Evolutionary conservation across 768 basidiomycete genomes (phyloP).

Genomic region (Tephrocybe sp.): DNA sequence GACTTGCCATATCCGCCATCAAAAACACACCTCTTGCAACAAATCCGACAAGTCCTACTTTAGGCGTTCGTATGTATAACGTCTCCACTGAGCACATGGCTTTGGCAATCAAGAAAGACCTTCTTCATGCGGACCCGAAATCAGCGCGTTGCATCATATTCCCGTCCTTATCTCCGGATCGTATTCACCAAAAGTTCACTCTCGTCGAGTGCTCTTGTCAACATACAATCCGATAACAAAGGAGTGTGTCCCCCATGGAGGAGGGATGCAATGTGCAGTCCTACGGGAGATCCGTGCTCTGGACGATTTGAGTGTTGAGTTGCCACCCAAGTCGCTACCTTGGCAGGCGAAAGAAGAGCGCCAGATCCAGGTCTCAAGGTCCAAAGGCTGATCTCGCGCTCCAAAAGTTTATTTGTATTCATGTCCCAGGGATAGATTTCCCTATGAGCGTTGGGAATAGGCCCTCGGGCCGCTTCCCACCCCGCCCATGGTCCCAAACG

Average conservation of each 20-base stretch:
- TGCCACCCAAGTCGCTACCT: no score
- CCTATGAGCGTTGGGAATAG: background rate
- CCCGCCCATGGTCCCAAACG: background rate
- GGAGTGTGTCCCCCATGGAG: background rate
- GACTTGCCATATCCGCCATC: constrained; percentile 6
- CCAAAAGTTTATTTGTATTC: constrained; percentile 7
- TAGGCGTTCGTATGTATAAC: background rate
- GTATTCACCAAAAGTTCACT: no score
- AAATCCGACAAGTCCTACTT: background rate
- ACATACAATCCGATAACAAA: constrained; percentile 2
- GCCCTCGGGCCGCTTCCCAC: constrained; percentile 4
- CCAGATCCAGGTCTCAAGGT: background rate
- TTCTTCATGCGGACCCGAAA: constrained; percentile 15
- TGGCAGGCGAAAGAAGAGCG: background rate
- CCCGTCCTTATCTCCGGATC: constrained; percentile 13
- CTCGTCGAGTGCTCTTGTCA: no score
- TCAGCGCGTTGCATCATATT: constrained; percentile 9
- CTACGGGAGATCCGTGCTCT: background rate
- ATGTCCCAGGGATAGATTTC: no score
- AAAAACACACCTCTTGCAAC: background rate
- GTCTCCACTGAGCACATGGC: constrained; percentile 1
- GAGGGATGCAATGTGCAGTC: no score
- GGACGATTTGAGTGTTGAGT: no score
- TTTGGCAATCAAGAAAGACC: constrained; percentile 1
- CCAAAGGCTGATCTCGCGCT: background rate